Evolutionary conservation across 768 basidiomycete species (phyloP), one percentile per base, ranked within the genome.

Genomic region (Coprinellus micaceus): DNA sequence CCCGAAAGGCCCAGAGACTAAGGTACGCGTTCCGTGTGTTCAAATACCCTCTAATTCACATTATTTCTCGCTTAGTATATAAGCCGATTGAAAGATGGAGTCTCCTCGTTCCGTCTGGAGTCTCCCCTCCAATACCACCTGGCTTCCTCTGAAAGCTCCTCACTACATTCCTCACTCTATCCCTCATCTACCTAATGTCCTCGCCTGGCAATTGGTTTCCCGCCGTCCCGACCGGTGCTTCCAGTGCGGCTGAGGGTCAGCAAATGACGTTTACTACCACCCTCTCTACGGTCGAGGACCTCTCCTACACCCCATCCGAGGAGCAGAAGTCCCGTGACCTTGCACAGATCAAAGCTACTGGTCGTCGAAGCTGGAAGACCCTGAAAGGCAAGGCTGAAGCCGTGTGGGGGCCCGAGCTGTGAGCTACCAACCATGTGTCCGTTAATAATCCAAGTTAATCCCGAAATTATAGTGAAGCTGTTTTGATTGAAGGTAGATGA

Each of bases 351-450:
- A 80, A 85, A 58, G 80, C 85, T 52, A 82, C 77, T 54, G 80
- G 80, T 41, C 80, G 88, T 58, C 85, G 86, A 67, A 84, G 78
- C 62, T 89, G 86, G 84, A 87, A 88, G 67, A 88, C 85, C 0
- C 70, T 86, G n/a, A 83, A 81, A 68, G 88, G 86, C 45, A 67
- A 65, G 57, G 81, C 82, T 24, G 88, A 89, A 64, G 80, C 84
- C 7, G 87, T 90, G 11, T 90, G 88, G 88, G 88, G 88, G 47
- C 86, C 85, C 12, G 77, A 82, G 56, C 77, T 90, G 69, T 71
- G 56, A 62, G 69, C 64, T 11, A 12, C 15, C 22, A 4, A 29
- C 29, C n/a, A 44, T 60, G 46, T 11, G 21, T 12, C 41, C 15
- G 45, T 19, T 51, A 24, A 28, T 57, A 52, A 21, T 21, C 39